These are phyloP conservation scores for Melastoma candidum DNA, from an alignment of 441 rosid species.

Conservation along the genomic window DNA sequence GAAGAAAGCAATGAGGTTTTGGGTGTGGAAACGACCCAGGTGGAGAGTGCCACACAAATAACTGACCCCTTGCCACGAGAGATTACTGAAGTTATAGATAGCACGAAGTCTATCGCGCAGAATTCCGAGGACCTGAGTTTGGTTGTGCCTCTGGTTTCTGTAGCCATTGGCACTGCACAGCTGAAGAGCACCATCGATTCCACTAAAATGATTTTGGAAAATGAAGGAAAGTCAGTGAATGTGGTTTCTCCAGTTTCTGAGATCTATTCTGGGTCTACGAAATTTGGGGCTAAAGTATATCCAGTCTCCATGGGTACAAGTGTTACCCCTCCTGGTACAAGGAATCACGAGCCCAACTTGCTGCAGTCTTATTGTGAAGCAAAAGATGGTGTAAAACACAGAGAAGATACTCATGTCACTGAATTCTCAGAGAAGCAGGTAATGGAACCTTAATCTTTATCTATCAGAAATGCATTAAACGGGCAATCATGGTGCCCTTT, in stretches of 20 bases:
- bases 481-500: conserved; percentile 2
- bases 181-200: too few relatives aligned
- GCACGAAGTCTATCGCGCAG: conserved; percentile 2
- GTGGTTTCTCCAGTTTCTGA: background rate
- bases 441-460: background rate
- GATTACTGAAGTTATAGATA: conserved; percentile 23
- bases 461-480: conserved; percentile 6
- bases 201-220: too few relatives aligned
- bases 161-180: background rate
- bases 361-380: conserved; percentile 22
- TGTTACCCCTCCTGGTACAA: conserved; percentile 12
- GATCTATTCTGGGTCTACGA: conserved; percentile 1
- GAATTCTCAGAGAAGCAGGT: conserved; percentile 50
- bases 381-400: conserved; percentile 14
- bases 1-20: conserved; percentile 12
- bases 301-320: conserved; percentile 12
- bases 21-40: conserved; percentile 11
- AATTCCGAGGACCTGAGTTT: conserved; percentile 14
- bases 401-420: conserved; percentile 22
- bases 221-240: too few relatives aligned
- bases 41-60: conserved; percentile 12
- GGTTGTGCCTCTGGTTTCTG: conserved; percentile 13
- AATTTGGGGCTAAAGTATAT: conserved; percentile 1
- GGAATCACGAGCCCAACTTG: conserved; percentile 20
- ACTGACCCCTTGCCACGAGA: conserved; percentile 24